Percentiles rank a stretch among this genome's conserved stretches.
Conservation (phyloP, 371 early-diverging fungal species). For the Rhizomucor pusillus region DNA sequence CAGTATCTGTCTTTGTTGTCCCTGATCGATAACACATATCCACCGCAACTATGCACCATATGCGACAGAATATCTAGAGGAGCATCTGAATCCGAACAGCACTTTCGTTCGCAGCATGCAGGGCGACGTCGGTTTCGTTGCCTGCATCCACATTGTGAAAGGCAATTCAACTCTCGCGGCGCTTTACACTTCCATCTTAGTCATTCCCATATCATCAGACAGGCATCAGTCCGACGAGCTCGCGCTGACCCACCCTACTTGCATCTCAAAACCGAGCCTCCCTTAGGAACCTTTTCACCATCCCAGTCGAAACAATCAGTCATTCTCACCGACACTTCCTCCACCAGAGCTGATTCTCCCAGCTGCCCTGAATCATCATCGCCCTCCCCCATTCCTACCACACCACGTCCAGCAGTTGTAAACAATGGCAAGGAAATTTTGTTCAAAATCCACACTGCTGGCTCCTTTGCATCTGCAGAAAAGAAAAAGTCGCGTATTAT, state of each 20-base stretch:
- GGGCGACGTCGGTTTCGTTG: constrained; percentile 11
- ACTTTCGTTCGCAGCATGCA: constrained; percentile 6
- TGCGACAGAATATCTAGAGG: constrained; percentile 12
- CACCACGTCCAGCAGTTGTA: too few relatives aligned
- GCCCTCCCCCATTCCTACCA: too few relatives aligned
- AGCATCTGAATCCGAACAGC: constrained; percentile 10
- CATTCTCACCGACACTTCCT: too few relatives aligned
- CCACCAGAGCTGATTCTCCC: too few relatives aligned
- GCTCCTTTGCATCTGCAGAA: not conserved
- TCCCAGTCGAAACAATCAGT: not conserved
- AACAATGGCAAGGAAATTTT: not conserved
- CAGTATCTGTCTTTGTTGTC: constrained; percentile 16
- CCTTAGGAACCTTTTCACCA: constrained; percentile 5
- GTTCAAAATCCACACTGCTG: constrained; percentile 1
- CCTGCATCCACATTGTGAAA: constrained; percentile 21
- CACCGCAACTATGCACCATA: constrained; percentile 12
- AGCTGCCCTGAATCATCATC: too few relatives aligned
- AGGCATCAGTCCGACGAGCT: constrained; percentile 4
- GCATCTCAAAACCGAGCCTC: constrained; percentile 6
- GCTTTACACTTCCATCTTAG: constrained; percentile 18
- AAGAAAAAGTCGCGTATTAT: not conserved
- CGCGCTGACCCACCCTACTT: constrained; percentile 12
- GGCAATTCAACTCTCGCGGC: constrained; percentile 14
- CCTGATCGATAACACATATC: constrained; percentile 18
- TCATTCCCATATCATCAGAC: constrained; percentile 17